Evolutionary conservation across 2,329 filamentous ascomycete genomes (phyloP).

Genomic region (Nemania serpens): DNA sequence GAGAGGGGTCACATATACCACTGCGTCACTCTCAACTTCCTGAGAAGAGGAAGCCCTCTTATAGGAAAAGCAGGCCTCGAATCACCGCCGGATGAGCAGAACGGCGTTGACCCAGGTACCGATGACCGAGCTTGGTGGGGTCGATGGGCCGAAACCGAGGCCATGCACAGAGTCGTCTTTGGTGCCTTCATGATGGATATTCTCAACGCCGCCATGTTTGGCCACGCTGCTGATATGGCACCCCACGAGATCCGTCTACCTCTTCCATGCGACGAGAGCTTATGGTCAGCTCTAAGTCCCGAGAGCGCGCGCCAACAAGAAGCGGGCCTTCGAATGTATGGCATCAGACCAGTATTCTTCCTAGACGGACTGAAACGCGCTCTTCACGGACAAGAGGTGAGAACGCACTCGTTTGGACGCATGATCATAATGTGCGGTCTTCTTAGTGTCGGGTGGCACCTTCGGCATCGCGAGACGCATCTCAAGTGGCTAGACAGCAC

Average conservation of each 20-base stretch:
- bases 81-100: slow-evolving; percentile 72
- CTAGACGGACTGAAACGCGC: slow-evolving; percentile 84
- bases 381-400: slow-evolving; percentile 78
- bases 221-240: slow-evolving; percentile 87
- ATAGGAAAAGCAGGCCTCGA: slow-evolving; percentile 80
- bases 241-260: slow-evolving; percentile 87
- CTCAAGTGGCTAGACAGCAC: slow-evolving; percentile 77
- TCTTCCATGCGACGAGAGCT: slow-evolving; percentile 81
- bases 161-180: slow-evolving; percentile 84
- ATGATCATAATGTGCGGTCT: slow-evolving; percentile 90
- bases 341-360: slow-evolving; percentile 79
- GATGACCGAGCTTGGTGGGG: slow-evolving; percentile 70
- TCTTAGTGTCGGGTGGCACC: slow-evolving; percentile 89
- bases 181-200: slow-evolving; percentile 89
- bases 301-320: slow-evolving; percentile 79
- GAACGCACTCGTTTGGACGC: slow-evolving; percentile 85
- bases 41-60: slow-evolving; percentile 83
- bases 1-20: slow-evolving; percentile 91
- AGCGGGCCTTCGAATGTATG: slow-evolving; percentile 75
- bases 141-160: slow-evolving; percentile 87
- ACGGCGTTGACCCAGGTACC: slow-evolving; percentile 59
- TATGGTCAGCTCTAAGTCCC: slow-evolving; percentile 83
- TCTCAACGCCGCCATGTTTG: slow-evolving; percentile 90
- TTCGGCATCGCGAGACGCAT: slow-evolving; percentile 85
- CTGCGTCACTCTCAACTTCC: slow-evolving; percentile 80